Conservation (phyloP, 805 yeast genomes). For the Saturnispora sanitii region DNA sequence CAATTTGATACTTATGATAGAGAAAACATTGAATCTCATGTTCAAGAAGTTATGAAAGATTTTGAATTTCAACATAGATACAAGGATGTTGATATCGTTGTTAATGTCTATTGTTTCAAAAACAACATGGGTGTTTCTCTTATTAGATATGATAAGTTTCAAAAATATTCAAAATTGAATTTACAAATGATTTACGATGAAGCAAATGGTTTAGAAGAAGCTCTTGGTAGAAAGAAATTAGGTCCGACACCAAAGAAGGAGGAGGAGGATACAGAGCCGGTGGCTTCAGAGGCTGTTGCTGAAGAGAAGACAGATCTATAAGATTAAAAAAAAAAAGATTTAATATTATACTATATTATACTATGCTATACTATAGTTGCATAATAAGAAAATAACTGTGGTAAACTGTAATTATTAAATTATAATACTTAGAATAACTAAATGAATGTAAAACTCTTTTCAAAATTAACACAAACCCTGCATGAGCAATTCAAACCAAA, state of each 20-base stretch:
- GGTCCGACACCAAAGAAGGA: neutral
- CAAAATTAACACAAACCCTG: too few relatives aligned
- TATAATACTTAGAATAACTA: too few relatives aligned
- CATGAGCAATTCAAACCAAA: too few relatives aligned
- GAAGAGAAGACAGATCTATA: too few relatives aligned
- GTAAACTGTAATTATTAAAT: too few relatives aligned
- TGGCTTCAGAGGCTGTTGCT: neutral
- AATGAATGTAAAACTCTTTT: too few relatives aligned
- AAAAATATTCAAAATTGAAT: constrained; percentile 57
- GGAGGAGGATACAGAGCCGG: neutral
- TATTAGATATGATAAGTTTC: constrained; percentile 63
- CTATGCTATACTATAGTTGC: too few relatives aligned
- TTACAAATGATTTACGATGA: constrained; percentile 69
- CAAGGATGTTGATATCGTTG: constrained; percentile 65
- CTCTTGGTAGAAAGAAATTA: constrained; percentile 3
- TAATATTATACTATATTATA: too few relatives aligned
- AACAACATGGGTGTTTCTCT: constrained; percentile 65
- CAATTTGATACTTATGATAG: constrained; percentile 67
- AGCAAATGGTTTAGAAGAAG: constrained; percentile 16
- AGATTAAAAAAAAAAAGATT: too few relatives aligned
- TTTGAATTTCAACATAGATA: constrained; percentile 61
- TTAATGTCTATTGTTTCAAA: constrained; percentile 82
- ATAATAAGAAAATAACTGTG: too few relatives aligned
- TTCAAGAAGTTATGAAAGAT: constrained; percentile 33
- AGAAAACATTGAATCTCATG: constrained; percentile 58